Evolutionary conservation across 495 filamentous ascomycete genomes (phyloP), one percentile per base, ranked within the genome.

Genomic region (Penicillium flavigenum): DNA sequence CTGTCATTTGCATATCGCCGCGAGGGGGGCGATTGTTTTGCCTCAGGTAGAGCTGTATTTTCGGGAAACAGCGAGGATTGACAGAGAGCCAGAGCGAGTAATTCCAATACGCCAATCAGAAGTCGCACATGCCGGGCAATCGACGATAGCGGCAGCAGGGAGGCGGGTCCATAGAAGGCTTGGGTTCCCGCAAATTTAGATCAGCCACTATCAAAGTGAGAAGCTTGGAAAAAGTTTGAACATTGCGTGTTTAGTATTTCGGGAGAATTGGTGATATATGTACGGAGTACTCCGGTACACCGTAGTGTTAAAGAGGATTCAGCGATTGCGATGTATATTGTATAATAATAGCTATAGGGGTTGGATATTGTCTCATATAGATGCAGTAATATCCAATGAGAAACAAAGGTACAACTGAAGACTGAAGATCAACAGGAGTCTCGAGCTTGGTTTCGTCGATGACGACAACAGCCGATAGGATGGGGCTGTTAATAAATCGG

Each of bases 121-220:
- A 57, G 46, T 39, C 52, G 36, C 27, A 39, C 63, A 68, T 68
- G 52, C 61, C 63, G 47, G 58, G 42, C 41, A 47, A 57, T 62
- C 41, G 56, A 66, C 51, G 63, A 69, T 58, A 64, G 63, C 63
- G 61, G 63, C 60, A 58, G 24, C 24, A 26, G 5, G 59, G 61
- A 60, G 60, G 66, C 63, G 66, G 66, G 61, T 58, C 63, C 63
- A 24, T 36, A 20, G 41, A 63, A 69, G 59, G 63, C 61, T 66
- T 66, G 61, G 56, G 62, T 62, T 58, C 54, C 54, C 57, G 63
- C 45, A 64, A 64, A 66, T 66, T 66, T 58, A 58, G 65, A 68
- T 63, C 60, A 56, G 20, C 60, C 55, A 36, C 32, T 47, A 60
- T 45, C 60, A 43, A 47, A 46, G 32, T 49, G 42, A 50, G 36